Evolutionary conservation across 768 basidiomycete genomes (phyloP).

Genomic region (Chalciporus chontae): DNA sequence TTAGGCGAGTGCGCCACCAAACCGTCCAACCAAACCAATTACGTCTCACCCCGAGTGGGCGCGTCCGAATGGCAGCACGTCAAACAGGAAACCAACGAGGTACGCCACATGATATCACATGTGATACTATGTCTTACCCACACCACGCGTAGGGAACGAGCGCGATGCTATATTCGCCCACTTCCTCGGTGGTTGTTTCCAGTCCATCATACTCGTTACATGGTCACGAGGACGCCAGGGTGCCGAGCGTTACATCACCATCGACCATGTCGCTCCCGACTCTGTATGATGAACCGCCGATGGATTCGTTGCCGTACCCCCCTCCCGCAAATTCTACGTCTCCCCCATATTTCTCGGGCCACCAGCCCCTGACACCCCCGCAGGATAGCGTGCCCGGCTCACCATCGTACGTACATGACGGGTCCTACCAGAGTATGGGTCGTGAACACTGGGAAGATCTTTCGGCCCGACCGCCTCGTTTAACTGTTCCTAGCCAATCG

Average conservation of each 20-base stretch:
- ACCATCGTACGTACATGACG: slow-evolving; percentile 12
- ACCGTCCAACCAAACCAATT: background rate
- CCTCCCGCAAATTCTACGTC: slow-evolving; percentile 23
- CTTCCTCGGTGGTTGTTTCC: slow-evolving; percentile 11
- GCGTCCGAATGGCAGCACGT: slow-evolving; percentile 17
- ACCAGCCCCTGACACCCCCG: slow-evolving; percentile 4
- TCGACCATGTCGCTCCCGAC: background rate
- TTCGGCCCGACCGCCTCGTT: background rate
- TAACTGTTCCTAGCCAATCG: slow-evolving; percentile 12
- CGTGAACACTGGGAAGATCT: slow-evolving; percentile 25
- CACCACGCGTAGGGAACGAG: slow-evolving; percentile 5
- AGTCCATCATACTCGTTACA: slow-evolving; percentile 14
- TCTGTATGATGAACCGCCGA: slow-evolving; percentile 23
- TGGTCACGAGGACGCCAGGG: slow-evolving; percentile 13
- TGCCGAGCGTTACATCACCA: background rate
- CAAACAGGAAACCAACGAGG: slow-evolving; percentile 28
- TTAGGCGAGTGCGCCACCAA: slow-evolving; percentile 15
- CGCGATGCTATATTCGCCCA: background rate
- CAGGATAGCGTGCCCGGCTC: slow-evolving; percentile 16
- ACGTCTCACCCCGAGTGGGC: background rate
- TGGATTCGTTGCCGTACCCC: slow-evolving; percentile 31
- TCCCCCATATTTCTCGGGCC: slow-evolving; percentile 17
- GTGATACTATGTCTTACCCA: slow-evolving; percentile 7
- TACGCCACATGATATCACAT: slow-evolving; percentile 6
- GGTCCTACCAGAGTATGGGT: slow-evolving; percentile 5